Conservation (phyloP, 2,329 filamentous ascomycete genomes). For the Monilinia aucupariae region DNA sequence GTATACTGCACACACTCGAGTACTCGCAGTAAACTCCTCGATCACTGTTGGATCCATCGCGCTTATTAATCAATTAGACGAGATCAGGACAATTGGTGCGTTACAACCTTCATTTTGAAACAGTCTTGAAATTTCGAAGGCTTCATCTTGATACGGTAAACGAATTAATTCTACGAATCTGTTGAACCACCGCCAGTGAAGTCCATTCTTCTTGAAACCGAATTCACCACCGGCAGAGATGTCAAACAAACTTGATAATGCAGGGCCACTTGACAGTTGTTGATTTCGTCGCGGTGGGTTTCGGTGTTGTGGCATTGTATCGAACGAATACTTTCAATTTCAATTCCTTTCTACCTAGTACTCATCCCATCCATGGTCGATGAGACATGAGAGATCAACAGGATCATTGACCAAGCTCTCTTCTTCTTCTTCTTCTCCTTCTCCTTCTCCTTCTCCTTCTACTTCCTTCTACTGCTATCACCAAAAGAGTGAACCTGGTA, state of each 20-base stretch:
- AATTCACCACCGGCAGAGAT: background rate
- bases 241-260: conserved; percentile 7
- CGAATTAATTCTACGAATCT: no score
- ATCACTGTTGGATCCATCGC: no score
- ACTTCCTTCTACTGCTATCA: no score
- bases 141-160: conserved; percentile 9
- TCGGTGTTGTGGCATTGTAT: background rate
- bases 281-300: conserved; percentile 11
- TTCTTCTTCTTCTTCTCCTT: background rate
- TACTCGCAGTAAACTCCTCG: no score
- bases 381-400: background rate
- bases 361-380: background rate
- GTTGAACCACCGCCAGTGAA: no score
- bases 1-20: no score
- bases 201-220: background rate
- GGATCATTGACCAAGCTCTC: background rate
- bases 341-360: no score
- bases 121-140: conserved; percentile 9
- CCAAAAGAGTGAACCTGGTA: background rate
- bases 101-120: conserved; percentile 9
- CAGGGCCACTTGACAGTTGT: background rate
- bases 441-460: background rate
- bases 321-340: background rate
- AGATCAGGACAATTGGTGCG: conserved; percentile 8
- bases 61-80: conserved; percentile 15